Evolutionary conservation across 2,329 filamentous ascomycete genomes (phyloP).

Genomic region (Talaromyces sp.): DNA sequence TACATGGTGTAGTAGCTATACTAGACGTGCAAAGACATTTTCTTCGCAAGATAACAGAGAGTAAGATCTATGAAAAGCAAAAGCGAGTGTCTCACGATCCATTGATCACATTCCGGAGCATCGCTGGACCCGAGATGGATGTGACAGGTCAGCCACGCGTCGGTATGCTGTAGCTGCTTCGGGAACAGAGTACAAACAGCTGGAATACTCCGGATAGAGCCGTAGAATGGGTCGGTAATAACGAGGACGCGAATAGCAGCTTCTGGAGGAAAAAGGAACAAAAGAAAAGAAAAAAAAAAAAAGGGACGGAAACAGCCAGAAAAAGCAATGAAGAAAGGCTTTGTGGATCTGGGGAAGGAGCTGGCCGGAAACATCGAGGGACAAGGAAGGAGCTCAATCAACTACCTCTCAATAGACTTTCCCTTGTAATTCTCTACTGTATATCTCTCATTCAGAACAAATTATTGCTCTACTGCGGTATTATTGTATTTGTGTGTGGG

Average conservation of each 20-base stretch:
- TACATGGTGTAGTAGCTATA: no score
- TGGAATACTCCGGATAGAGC: background rate
- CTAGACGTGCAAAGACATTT: background rate
- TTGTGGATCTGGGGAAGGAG: background rate
- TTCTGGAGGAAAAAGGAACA: background rate
- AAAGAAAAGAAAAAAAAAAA: background rate
- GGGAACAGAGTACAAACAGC: background rate
- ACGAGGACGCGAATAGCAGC: background rate
- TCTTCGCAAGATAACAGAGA: background rate
- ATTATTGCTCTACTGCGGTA: background rate
- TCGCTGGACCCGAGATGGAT: background rate
- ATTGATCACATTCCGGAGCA: background rate
- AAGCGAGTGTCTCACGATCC: background rate
- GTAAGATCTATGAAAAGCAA: background rate
- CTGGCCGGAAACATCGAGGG: background rate
- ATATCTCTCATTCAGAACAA: background rate
- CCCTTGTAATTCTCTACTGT: background rate
- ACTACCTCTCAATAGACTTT: background rate
- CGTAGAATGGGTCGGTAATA: background rate
- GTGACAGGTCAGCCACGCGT: constrained; percentile 1
- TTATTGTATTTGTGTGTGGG: background rate
- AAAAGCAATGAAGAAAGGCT: background rate
- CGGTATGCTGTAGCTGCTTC: constrained; percentile 2
- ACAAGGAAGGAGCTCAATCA: background rate
- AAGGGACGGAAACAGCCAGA: background rate